These are phyloP conservation scores for Mycena venus DNA, from an alignment of 768 basidiomycete genomes.

Conservation along the genomic window DNA sequence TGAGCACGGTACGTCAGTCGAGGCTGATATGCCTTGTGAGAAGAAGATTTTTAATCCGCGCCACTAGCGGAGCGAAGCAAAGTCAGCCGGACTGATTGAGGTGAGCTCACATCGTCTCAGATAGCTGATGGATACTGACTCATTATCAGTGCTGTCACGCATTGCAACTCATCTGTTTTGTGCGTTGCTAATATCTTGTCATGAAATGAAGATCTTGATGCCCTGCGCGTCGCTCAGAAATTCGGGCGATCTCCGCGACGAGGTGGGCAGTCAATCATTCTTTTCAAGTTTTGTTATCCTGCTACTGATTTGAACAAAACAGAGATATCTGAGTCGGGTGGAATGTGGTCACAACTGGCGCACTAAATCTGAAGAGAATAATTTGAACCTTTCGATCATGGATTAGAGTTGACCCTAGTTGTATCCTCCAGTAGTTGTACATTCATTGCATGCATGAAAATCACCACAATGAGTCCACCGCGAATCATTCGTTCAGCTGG, in stretches of 20 bases:
- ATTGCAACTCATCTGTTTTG: too few relatives aligned
- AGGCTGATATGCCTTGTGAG: background rate
- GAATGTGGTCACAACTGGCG: too few relatives aligned
- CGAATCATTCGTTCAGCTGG: too few relatives aligned
- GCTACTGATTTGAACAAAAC: background rate
- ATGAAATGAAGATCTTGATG: background rate
- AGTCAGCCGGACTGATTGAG: background rate
- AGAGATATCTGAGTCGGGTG: too few relatives aligned
- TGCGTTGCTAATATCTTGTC: background rate
- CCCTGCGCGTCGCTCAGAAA: background rate
- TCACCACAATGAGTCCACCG: too few relatives aligned
- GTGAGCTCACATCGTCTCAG: background rate
- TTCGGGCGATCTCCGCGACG: background rate
- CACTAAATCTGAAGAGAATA: too few relatives aligned
- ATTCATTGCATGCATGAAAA: too few relatives aligned
- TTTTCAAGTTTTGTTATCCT: background rate
- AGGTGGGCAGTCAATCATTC: background rate
- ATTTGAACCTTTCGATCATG: too few relatives aligned
- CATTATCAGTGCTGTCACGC: too few relatives aligned
- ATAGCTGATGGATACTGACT: background rate
- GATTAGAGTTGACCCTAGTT: background rate
- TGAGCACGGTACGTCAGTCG: background rate
- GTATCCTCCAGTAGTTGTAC: background rate
- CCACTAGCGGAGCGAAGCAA: background rate
- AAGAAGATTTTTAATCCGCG: background rate